These are phyloP conservation scores for Aspergillus puulaauensis DNA, from an alignment of 2,329 filamentous ascomycete species.

Conservation along the genomic window DNA sequence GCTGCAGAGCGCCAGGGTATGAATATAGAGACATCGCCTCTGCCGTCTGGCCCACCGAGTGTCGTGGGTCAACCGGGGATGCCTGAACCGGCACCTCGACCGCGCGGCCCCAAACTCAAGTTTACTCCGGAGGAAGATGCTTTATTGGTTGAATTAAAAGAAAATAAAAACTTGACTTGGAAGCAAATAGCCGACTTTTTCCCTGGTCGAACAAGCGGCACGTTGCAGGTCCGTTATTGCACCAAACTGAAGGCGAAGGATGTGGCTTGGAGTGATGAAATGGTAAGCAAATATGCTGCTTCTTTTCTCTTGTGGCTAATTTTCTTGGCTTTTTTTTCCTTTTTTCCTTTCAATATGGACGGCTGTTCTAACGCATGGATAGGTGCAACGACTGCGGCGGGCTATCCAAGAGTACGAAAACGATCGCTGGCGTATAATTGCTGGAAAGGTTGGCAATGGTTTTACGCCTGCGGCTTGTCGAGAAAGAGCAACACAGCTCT, in stretches of 20 bases:
- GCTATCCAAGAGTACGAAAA: slow-evolving; percentile 44
- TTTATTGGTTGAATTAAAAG: slow-evolving; percentile 83
- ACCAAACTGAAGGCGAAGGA: slow-evolving; percentile 94
- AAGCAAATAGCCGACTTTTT: slow-evolving; percentile 98
- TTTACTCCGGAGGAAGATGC: slow-evolving; percentile 92
- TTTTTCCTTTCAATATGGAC: not conserved
- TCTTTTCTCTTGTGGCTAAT: not conserved
- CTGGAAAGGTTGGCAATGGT: slow-evolving; percentile 85
- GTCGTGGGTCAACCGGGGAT: slow-evolving; percentile 85
- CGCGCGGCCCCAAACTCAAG: slow-evolving; percentile 85
- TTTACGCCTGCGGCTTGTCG: slow-evolving; percentile 86
- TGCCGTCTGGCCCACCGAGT: slow-evolving; percentile 67
- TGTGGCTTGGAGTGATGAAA: slow-evolving; percentile 90
- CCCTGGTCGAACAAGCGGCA: slow-evolving; percentile 84
- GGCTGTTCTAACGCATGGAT: slow-evolving; percentile 12
- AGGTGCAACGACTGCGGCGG: slow-evolving; percentile 40
- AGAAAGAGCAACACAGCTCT: slow-evolving; percentile 64
- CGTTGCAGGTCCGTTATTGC: slow-evolving; percentile 89
- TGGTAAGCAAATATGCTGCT: slow-evolving; percentile 54
- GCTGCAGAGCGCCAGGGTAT: slow-evolving; percentile 65
- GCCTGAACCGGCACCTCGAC: slow-evolving; percentile 76
- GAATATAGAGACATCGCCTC: slow-evolving; percentile 42
- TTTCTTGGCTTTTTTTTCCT: not conserved
- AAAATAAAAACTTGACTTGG: slow-evolving; percentile 93
- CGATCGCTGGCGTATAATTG: slow-evolving; percentile 90